phyloP scores from a whole-genome alignment of 805 yeast species.

The Candida tallmaniae region DNA sequence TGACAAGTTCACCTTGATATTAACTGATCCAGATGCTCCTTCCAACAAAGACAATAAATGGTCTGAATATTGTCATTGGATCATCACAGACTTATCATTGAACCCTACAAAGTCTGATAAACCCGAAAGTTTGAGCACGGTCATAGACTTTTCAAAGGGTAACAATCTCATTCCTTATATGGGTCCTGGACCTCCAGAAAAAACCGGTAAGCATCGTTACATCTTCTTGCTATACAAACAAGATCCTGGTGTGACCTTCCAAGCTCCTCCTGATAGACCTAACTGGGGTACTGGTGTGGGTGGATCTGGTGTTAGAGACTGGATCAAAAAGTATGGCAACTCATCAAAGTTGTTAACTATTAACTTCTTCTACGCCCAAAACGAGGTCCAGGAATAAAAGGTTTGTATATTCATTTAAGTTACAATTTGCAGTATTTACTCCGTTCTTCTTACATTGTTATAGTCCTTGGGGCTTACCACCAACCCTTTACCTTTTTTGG shows the following conservation, averaged over 20 bases:
- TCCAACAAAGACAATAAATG: conserved; percentile 75
- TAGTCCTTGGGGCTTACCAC: conserved; percentile 80
- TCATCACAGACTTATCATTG: conserved; percentile 51
- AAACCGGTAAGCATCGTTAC: conserved; percentile 84
- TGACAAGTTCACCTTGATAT: conserved; percentile 64
- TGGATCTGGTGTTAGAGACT: conserved; percentile 71
- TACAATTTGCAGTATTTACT: too few relatives aligned
- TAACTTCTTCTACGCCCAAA: conserved; percentile 83
- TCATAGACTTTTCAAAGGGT: conserved; percentile 33
- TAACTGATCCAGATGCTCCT: conserved; percentile 96
- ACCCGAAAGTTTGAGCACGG: conserved; percentile 23
- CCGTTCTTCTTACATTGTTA: conserved; percentile 24
- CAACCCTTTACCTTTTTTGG: conserved; percentile 86
- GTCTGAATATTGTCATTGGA: conserved; percentile 83
- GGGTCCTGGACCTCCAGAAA: conserved; percentile 90
- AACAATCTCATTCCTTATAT: conserved; percentile 49
- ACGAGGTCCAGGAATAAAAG: conserved; percentile 22
- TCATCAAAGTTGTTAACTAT: conserved; percentile 60
- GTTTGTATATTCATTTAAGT: background rate
- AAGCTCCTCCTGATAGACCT: conserved; percentile 52
- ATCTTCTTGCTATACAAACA: conserved; percentile 73
- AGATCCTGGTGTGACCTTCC: conserved; percentile 40
- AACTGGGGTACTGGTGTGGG: conserved; percentile 87
- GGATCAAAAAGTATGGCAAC: conserved; percentile 58
- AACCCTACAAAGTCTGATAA: conserved; percentile 13